Evolutionary conservation across 2,329 filamentous ascomycete genomes (phyloP), one percentile per base, ranked within the genome.

Genomic region (Raffaelea arxii): DNA sequence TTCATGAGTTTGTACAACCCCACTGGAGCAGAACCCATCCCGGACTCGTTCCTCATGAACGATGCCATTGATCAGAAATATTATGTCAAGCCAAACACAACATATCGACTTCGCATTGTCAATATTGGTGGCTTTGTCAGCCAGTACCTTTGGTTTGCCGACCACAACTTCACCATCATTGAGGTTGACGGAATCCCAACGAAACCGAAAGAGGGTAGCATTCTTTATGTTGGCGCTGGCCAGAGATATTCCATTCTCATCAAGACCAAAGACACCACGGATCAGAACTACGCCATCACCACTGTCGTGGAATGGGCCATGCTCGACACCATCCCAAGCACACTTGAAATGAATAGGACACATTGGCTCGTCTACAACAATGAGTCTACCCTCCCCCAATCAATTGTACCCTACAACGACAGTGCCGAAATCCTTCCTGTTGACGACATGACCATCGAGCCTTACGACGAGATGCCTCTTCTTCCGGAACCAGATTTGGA

Each of bases 171-270:
- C 65, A 73, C 68, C 23, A 78, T 87, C 44, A 72, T 87, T 22
- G 83, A 86, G 59, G 76, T 86, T 2, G 84, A 88, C 56, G 84
- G 83, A 4, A 70, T 86, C 11, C 86, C 82, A 52, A 78, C 74
- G 1, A 70, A 84, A 47, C 69, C 70, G 0, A 65, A 71, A 0
- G 74, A 77, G 49, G 75, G 80, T 0, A 68, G 75, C 22, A 77
- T 76, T 68, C 69, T 87, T 11, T 86, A 85, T 51, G 56, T 88
- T 16, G 67, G 77, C 6, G 74, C 79, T 11, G 84, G 80, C 0
- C 84, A 88, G 59, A 74, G 84, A 38, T 77, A 69, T 54, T 78
- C 75, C 58, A 74, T 81, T 54, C 61, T 81, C 19, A 50, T 82
- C 24, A 86, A 77, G 1, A 79, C 80, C 16, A 81, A 75, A 59